Evolutionary conservation across 164 flowering plant species (phyloP).

Genomic region (Cinnamomum micranthum): DNA sequence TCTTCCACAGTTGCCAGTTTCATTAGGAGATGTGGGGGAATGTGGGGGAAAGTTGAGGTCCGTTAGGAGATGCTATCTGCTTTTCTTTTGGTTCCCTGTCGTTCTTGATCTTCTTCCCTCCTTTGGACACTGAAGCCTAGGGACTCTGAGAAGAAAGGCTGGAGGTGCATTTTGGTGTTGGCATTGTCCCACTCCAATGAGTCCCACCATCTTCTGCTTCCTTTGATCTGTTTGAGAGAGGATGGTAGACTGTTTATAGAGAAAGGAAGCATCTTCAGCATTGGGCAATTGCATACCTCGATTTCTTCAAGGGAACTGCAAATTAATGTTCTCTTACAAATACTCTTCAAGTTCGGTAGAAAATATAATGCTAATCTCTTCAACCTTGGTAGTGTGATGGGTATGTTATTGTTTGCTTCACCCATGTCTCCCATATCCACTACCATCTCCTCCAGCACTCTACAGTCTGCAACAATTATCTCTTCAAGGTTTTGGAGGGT

Average conservation of each 20-base stretch:
- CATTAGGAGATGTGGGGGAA: no score
- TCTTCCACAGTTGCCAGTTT: no score
- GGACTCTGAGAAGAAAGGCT: not conserved
- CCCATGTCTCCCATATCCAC: not conserved
- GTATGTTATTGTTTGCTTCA: not conserved
- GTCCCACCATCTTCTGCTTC: slow-evolving; percentile 1
- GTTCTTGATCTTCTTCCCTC: no score
- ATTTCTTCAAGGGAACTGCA: not conserved
- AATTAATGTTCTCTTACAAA: not conserved
- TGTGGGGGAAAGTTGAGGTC: no score
- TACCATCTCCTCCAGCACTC: not conserved
- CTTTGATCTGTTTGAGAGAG: not conserved
- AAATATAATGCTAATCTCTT: not conserved
- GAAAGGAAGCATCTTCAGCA: not conserved
- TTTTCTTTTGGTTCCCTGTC: no score
- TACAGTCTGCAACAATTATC: not conserved
- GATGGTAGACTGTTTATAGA: not conserved
- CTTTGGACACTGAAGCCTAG: no score
- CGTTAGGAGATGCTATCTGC: no score
- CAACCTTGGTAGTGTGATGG: not conserved
- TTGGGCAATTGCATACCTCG: not conserved
- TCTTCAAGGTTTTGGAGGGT: not conserved
- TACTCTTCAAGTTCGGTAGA: not conserved
- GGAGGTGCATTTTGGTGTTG: not conserved
- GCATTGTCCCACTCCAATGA: not conserved